These are phyloP conservation scores for Rhizopogon rudus DNA, from an alignment of 768 basidiomycete species.

Conservation along the genomic window DNA sequence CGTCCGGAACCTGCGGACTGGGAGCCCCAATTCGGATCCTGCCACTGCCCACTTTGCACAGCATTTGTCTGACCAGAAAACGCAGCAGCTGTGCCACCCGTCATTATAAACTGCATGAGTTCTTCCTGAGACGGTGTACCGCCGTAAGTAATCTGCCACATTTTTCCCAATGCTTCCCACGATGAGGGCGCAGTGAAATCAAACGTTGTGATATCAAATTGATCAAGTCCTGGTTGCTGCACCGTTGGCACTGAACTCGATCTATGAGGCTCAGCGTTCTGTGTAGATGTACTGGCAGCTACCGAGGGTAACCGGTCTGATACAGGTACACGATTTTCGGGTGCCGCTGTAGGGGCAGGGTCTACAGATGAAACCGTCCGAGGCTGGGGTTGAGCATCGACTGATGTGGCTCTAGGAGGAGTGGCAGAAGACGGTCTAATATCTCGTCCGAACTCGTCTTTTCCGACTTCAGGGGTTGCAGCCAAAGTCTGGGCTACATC, in stretches of 20 bases:
- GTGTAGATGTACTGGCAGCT: slow-evolving; percentile 56
- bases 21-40: slow-evolving; percentile 18
- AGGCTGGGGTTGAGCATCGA: slow-evolving; percentile 21
- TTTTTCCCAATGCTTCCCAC: slow-evolving; percentile 78
- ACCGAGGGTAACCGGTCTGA: slow-evolving; percentile 34
- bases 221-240: slow-evolving; percentile 48
- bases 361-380: slow-evolving; percentile 36
- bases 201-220: slow-evolving; percentile 68
- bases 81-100: slow-evolving; percentile 21
- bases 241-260: slow-evolving; percentile 34
- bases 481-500: slow-evolving; percentile 22
- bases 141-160: slow-evolving; percentile 71
- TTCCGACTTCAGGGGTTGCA: slow-evolving; percentile 36
- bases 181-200: slow-evolving; percentile 67
- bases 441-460: slow-evolving; percentile 87
- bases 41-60: slow-evolving; percentile 20
- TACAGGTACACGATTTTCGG: slow-evolving; percentile 45
- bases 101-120: slow-evolving; percentile 69
- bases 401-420: slow-evolving; percentile 23
- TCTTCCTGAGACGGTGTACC: slow-evolving; percentile 67
- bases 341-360: slow-evolving; percentile 37
- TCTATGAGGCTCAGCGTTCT: slow-evolving; percentile 30
- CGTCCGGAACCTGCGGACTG: slow-evolving; percentile 31
- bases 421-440: slow-evolving; percentile 51
- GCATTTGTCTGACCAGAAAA: slow-evolving; percentile 14